Evolutionary conservation across 257 asterid genomes (phyloP).

Genomic region (Galeopsis tetrahit): DNA sequence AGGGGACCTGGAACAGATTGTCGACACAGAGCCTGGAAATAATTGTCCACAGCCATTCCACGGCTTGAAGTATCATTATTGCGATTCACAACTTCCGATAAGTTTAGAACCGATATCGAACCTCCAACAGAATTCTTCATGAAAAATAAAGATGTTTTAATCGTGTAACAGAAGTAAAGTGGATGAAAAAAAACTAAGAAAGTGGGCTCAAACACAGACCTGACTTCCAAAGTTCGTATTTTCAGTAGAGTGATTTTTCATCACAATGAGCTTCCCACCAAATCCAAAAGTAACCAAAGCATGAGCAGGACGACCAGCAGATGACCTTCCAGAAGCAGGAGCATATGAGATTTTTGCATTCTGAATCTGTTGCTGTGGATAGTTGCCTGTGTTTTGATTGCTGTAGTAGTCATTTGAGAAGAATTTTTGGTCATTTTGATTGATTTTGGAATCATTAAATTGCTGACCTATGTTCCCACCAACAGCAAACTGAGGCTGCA

Average conservation of each 20-base stretch:
- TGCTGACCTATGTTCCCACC: slow-evolving; percentile 54
- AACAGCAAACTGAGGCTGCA: slow-evolving; percentile 42
- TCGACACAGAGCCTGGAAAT: slow-evolving; percentile 69
- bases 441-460: slow-evolving; percentile 51
- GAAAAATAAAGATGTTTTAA: slow-evolving; percentile 34
- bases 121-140: slow-evolving; percentile 69
- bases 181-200: slow-evolving; percentile 24
- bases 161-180: slow-evolving; percentile 33
- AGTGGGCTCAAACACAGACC: slow-evolving; percentile 54
- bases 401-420: slow-evolving; percentile 52
- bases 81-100: slow-evolving; percentile 67
- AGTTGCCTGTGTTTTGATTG: slow-evolving; percentile 50
- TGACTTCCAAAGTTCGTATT: slow-evolving; percentile 64
- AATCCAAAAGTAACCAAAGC: slow-evolving; percentile 94
- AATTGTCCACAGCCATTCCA: slow-evolving; percentile 54
- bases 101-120: slow-evolving; percentile 71
- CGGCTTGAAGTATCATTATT: slow-evolving; percentile 47
- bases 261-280: slow-evolving; percentile 92
- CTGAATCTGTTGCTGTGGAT: slow-evolving; percentile 61
- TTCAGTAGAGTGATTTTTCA: slow-evolving; percentile 60
- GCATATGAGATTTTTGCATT: slow-evolving; percentile 57
- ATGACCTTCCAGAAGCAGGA: slow-evolving; percentile 69
- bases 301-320: slow-evolving; percentile 95
- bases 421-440: slow-evolving; percentile 52
- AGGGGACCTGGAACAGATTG: slow-evolving; percentile 91